Evolutionary conservation across 2,329 filamentous ascomycete genomes (phyloP).

Genomic region (Ceratocystis harringtonii): DNA sequence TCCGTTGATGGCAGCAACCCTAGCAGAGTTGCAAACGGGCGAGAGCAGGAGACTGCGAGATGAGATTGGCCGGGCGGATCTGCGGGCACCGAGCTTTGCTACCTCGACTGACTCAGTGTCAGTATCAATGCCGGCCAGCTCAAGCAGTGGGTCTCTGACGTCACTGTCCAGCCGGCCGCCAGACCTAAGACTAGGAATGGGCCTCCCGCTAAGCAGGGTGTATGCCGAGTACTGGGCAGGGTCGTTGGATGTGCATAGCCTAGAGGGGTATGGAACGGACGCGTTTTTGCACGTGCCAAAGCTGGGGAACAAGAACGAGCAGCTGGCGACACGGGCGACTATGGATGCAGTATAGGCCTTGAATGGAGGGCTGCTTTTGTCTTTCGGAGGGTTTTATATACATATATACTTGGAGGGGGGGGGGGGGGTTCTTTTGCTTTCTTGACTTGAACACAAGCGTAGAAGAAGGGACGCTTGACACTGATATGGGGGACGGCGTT

Average conservation of each 20-base stretch:
- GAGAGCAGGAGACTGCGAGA: conserved; percentile 23
- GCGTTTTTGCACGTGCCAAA: conserved; percentile 93
- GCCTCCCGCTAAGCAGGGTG: conserved; percentile 78
- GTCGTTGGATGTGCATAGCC: conserved; percentile 72
- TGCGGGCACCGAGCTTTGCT: conserved; percentile 29
- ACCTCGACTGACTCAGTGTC: conserved; percentile 2
- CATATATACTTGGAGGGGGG: no score
- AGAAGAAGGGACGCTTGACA: no score
- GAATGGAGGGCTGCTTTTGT: not conserved
- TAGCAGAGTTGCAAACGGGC: conserved; percentile 57
- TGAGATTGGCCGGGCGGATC: conserved; percentile 28
- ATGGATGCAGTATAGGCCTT: conserved; percentile 54
- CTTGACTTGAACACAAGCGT: no score
- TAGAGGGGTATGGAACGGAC: conserved; percentile 93
- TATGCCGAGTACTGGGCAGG: conserved; percentile 99
- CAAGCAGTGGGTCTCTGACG: conserved; percentile 50
- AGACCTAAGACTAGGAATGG: conserved; percentile 79
- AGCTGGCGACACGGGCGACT: conserved; percentile 60
- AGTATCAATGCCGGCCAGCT: not conserved
- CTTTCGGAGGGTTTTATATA: not conserved
- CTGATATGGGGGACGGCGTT: not conserved
- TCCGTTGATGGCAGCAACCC: conserved; percentile 80
- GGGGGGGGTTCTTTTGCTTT: not conserved
- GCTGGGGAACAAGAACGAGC: conserved; percentile 94
- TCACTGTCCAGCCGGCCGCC: conserved; percentile 71